These are phyloP conservation scores for Bipolaris sorokiniana DNA, from an alignment of 2,329 filamentous ascomycete genomes.

Conservation along the genomic window DNA sequence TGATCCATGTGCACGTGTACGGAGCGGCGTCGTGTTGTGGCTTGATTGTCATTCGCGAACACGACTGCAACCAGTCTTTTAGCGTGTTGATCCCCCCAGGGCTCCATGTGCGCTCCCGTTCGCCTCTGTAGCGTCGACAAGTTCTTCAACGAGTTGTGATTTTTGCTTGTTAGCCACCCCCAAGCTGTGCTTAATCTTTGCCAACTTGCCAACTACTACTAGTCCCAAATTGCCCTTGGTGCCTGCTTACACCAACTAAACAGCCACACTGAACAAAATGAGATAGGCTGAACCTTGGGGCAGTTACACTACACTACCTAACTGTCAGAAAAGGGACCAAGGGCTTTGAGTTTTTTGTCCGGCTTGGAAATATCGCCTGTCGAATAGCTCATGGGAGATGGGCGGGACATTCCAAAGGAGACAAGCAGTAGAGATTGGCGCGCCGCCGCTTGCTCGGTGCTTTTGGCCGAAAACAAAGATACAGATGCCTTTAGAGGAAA, in stretches of 20 bases:
- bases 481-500: not conserved
- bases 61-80: conserved; percentile 5
- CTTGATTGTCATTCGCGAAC: conserved; percentile 13
- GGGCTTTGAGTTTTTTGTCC: not conserved
- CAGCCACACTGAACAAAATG: not conserved
- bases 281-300: not conserved
- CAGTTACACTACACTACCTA: not conserved
- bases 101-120: conserved; percentile 17
- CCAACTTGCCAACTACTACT: not conserved
- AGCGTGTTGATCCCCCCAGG: conserved; percentile 12
- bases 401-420: not conserved
- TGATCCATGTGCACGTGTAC: not conserved
- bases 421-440: not conserved
- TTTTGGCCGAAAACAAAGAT: not conserved
- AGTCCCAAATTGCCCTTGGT: too few species aligned
- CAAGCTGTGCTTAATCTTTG: not conserved
- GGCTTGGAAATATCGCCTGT: not conserved
- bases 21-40: not conserved
- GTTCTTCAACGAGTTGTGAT: not conserved
- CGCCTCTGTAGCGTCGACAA: conserved; percentile 2
- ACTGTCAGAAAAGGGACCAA: not conserved
- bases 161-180: not conserved
- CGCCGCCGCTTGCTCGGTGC: not conserved
- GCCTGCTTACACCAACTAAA: too few species aligned
- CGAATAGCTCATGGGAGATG: not conserved